Conservation (phyloP, 2,329 filamentous ascomycete genomes). For the Cordyceps javanica region DNA sequence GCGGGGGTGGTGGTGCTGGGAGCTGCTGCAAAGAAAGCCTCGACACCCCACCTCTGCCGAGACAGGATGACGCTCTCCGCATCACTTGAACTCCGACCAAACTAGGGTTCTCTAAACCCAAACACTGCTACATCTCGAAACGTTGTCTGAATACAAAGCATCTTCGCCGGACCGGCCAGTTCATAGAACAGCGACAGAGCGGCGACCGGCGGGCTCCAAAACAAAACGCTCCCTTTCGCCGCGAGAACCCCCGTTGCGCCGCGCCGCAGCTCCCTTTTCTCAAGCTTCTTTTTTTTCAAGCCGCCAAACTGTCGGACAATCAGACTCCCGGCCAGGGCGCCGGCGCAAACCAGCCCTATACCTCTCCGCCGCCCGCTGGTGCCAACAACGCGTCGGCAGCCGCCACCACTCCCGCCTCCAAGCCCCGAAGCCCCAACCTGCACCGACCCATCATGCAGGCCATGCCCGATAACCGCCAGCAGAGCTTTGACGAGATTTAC, state of each 20-base stretch:
- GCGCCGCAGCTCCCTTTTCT: not conserved
- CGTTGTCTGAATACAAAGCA: too few species aligned
- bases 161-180: too few species aligned
- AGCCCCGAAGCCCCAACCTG: conserved; percentile 26
- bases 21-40: not conserved
- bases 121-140: too few species aligned
- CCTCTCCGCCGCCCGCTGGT: not conserved
- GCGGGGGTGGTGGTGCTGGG: not conserved
- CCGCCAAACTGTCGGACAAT: conserved; percentile 38
- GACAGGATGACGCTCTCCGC: conserved; percentile 5
- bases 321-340: conserved; percentile 30
- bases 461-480: conserved; percentile 70
- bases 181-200: not conserved
- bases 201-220: not conserved
- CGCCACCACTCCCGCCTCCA: conserved; percentile 17
- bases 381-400: not conserved
- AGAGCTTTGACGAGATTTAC: conserved; percentile 99
- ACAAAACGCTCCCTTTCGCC: not conserved
- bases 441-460: conserved; percentile 56
- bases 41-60: not conserved
- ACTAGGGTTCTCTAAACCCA: not conserved
- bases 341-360: conserved; percentile 20
- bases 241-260: not conserved
- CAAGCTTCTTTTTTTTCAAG: not conserved
- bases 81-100: not conserved